Evolutionary conservation across 441 rosid species (phyloP), one percentile per base, ranked within the genome.

Genomic region (Croton laevigatus): DNA sequence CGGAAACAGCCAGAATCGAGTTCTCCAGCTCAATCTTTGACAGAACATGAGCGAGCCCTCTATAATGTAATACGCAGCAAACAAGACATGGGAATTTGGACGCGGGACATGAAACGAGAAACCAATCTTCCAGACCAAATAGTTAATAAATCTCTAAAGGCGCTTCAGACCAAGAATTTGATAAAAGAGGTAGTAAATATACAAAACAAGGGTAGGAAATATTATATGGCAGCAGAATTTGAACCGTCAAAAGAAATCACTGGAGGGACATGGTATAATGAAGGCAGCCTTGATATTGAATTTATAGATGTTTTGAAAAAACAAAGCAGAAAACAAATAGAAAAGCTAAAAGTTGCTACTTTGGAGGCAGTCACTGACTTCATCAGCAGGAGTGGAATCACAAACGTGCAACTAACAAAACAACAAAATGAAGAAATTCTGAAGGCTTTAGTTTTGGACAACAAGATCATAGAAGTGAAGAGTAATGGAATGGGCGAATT

Each of bases 221-320:
- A 81, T 72, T 85, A 40, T 42, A 72, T 93, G 65, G 93, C 93
- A 0, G 44, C 77, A 0, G 96, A 89, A 73, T 91, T 89, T 59
- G 85, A 87, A 71, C 92, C 96, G 8, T 76, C 89, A 1, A 74
- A 80, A 51, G 94, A 84, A 70, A 77, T 91, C 66, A 86, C 89
- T 0, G 98, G 97, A 12, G 98, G 97, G 38, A 78, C 84, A 12
- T 94, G 96, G 94, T 94, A 94, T 71, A 53, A 5, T 8, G 87
- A 84, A 46, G 98, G 97, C 9, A 66, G 69, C 62, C 89, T 94
- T n/a, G 85, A 91, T 53, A 46, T 74, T 0, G 77, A 75, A 12
- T 82, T 82, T 53, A 88, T 91, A 63, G 72, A 74, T 17, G n/a
- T 54, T 8, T 51, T 89, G 64, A 89, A 84, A 71, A 37, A 61